Conservation (phyloP, 2,329 filamentous ascomycete genomes). For the Monosporascus sp. region DNA sequence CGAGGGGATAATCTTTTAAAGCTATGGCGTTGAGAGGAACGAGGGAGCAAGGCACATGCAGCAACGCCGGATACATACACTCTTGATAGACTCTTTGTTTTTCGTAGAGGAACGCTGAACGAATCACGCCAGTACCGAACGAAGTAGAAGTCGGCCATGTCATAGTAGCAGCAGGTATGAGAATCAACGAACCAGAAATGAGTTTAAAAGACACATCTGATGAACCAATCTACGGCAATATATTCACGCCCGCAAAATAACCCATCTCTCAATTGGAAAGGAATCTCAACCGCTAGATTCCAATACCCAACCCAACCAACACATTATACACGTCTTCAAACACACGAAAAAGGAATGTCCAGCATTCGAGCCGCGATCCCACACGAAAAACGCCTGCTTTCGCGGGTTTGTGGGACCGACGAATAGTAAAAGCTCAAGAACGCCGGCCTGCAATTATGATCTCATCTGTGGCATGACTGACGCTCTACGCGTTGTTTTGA, state of each 20-base stretch:
- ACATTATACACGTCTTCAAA: not conserved
- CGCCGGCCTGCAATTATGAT: slow-evolving; percentile 55
- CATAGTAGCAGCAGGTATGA: too few species aligned
- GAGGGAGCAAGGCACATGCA: not conserved
- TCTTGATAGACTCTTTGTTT: not conserved
- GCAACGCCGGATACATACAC: not conserved
- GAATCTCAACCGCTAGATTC: too few species aligned
- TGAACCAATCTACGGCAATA: too few species aligned
- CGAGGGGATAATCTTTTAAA: slow-evolving; percentile 1
- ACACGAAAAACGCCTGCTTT: not conserved
- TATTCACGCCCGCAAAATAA: too few species aligned
- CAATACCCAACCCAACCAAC: not conserved
- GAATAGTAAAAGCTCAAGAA: slow-evolving; percentile 9
- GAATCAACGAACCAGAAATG: too few species aligned
- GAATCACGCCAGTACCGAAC: too few species aligned
- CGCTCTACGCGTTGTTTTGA: slow-evolving; percentile 38
- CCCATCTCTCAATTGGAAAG: too few species aligned
- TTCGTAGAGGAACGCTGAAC: too few species aligned
- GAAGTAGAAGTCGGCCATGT: too few species aligned
- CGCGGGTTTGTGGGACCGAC: slow-evolving; percentile 8
- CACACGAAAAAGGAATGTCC: slow-evolving; percentile 39
- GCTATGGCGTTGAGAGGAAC: slow-evolving; percentile 3
- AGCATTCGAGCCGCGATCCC: slow-evolving; percentile 39
- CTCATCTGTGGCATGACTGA: slow-evolving; percentile 71
- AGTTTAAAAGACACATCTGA: too few species aligned